phyloP scores from a whole-genome alignment of 169 alveolate species.

The Perkinsus olseni region DNA sequence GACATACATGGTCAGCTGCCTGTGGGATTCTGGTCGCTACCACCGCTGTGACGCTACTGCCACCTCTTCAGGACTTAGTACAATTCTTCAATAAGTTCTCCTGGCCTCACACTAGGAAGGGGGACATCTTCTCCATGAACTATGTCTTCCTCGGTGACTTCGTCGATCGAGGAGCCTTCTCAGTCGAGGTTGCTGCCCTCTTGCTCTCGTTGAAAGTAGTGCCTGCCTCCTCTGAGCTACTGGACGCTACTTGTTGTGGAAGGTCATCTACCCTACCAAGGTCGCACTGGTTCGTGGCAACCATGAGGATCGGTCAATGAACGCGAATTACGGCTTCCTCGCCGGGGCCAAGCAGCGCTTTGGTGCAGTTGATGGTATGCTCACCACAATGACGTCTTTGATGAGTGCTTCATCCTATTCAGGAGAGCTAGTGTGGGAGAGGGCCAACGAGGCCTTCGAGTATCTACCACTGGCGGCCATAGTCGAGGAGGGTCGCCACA shows the following conservation, averaged over 20 bases:
- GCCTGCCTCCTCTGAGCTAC: background rate
- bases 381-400: background rate
- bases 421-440: slow-evolving; percentile 31
- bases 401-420: background rate
- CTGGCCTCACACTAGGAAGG: slow-evolving; percentile 49
- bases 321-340: slow-evolving; percentile 26
- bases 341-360: slow-evolving; percentile 18
- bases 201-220: slow-evolving; percentile 40
- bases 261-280: slow-evolving; percentile 38
- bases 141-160: slow-evolving; percentile 71
- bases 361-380: slow-evolving; percentile 11
- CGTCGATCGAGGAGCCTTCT: slow-evolving; percentile 62
- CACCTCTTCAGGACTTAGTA: slow-evolving; percentile 28
- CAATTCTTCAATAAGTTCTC: slow-evolving; percentile 41
- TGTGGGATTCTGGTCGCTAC: background rate
- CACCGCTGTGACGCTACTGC: background rate
- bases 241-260: background rate
- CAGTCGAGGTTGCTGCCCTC: slow-evolving; percentile 48
- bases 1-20: slow-evolving; percentile 52
- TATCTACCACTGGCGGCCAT: slow-evolving; percentile 44
- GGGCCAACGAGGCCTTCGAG: slow-evolving; percentile 51
- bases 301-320: slow-evolving; percentile 50
- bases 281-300: slow-evolving; percentile 67
- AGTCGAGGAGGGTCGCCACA: slow-evolving; percentile 21
- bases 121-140: slow-evolving; percentile 71